Conservation (phyloP, 208 protist genomes). For the Leishmania tropica region DNA sequence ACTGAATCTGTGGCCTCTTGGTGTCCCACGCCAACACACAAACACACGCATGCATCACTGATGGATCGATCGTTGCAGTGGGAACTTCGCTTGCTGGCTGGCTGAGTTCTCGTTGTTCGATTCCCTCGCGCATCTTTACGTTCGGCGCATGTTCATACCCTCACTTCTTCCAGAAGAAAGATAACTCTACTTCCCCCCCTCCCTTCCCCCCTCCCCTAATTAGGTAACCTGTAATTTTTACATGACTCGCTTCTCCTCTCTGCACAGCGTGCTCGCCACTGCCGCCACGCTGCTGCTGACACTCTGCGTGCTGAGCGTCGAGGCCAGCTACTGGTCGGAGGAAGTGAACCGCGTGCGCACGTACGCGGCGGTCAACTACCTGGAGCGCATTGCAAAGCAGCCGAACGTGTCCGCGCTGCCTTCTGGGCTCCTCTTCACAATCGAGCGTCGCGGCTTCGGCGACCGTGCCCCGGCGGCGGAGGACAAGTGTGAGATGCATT, state of each 20-base stretch:
- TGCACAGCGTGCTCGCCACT: neutral
- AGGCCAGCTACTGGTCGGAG: slow-evolving; percentile 40
- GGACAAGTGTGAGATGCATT: slow-evolving; percentile 76
- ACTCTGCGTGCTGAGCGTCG: slow-evolving; percentile 7
- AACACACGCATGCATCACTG: neutral
- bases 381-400: slow-evolving; percentile 36
- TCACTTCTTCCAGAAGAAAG: neutral
- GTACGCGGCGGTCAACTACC: slow-evolving; percentile 46
- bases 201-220: neutral
- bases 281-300: slow-evolving; percentile 19
- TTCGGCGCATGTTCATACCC: neutral
- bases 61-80: neutral
- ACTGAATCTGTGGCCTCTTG: neutral
- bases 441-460: slow-evolving; percentile 51
- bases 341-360: slow-evolving; percentile 57
- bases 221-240: neutral
- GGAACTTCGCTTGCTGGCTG: neutral
- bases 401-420: slow-evolving; percentile 65
- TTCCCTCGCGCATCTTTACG: neutral
- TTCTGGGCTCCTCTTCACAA: slow-evolving; percentile 71
- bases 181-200: neutral
- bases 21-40: neutral
- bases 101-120: neutral
- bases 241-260: slow-evolving; percentile 13
- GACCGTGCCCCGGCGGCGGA: slow-evolving; percentile 45